phyloP scores from a whole-genome alignment of 257 asterid genomes.

The Fraxinus cuspidata region DNA sequence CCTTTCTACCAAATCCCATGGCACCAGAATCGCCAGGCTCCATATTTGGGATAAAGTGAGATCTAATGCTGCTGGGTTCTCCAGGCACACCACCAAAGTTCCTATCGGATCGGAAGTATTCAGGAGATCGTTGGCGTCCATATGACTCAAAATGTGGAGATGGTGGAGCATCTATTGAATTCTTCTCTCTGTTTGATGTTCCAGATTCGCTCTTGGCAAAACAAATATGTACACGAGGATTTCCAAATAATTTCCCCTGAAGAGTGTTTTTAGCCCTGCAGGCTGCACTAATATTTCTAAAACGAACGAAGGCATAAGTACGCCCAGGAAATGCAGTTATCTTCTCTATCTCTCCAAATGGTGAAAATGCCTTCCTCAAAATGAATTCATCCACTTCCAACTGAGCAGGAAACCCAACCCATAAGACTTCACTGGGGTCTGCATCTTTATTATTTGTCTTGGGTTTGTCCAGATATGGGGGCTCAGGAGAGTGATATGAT shows the following conservation, averaged over 20 bases:
- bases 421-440: constrained; percentile 89
- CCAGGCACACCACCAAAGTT: constrained; percentile 44
- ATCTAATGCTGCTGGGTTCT: constrained; percentile 47
- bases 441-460: constrained; percentile 54
- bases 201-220: constrained; percentile 79
- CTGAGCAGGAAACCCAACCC: constrained; percentile 94
- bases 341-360: constrained; percentile 85
- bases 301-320: constrained; percentile 89
- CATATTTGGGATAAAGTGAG: constrained; percentile 52
- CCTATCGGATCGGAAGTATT: constrained; percentile 48
- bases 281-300: constrained; percentile 65
- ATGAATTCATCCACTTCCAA: constrained; percentile 79
- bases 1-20: constrained; percentile 43
- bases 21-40: constrained; percentile 45
- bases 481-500: constrained; percentile 59
- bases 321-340: constrained; percentile 95
- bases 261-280: constrained; percentile 78
- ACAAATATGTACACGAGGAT: constrained; percentile 86
- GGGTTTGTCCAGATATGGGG: constrained; percentile 51
- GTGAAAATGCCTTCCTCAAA: constrained; percentile 79
- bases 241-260: constrained; percentile 85
- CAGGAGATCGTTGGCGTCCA: constrained; percentile 50
- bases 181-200: constrained; percentile 62
- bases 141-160: constrained; percentile 54
- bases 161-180: constrained; percentile 46